These are phyloP conservation scores for Ogataea corticis DNA, from an alignment of 805 yeast species.

Conservation along the genomic window DNA sequence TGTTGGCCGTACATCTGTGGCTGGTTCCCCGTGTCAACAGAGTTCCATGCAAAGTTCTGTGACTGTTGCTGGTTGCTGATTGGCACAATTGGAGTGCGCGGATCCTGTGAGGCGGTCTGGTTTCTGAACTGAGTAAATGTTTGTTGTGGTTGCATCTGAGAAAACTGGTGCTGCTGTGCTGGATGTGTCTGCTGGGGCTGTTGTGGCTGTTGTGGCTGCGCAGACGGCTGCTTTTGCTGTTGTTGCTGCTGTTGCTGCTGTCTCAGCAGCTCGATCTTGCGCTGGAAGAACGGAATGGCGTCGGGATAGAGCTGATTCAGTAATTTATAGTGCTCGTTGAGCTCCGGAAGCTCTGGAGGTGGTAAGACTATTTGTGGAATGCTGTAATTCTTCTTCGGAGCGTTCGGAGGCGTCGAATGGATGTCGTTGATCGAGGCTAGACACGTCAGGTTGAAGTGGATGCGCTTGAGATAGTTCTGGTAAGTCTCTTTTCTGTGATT, in stretches of 20 bases:
- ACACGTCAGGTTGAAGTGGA: conserved; percentile 38
- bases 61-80: conserved; percentile 10
- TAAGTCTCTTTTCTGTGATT: conserved; percentile 31
- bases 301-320: conserved; percentile 50
- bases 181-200: conserved; percentile 11
- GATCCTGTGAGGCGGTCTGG: conserved; percentile 16
- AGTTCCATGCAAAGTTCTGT: conserved; percentile 14
- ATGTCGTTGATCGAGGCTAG: conserved; percentile 39
- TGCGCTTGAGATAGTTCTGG: conserved; percentile 37
- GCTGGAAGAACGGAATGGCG: conserved; percentile 37
- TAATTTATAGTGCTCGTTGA: conserved; percentile 43
- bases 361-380: conserved; percentile 53
- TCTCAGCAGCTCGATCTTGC: conserved; percentile 27
- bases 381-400: conserved; percentile 30
- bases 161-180: conserved; percentile 9
- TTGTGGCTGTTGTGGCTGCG: conserved; percentile 7
- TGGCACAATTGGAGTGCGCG: conserved; percentile 7
- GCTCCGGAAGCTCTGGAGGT: conserved; percentile 57
- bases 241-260: conserved; percentile 29
- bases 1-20: conserved; percentile 1
- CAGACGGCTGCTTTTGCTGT: conserved; percentile 10
- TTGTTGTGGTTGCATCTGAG: conserved; percentile 13
- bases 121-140: conserved; percentile 19
- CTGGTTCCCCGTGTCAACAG: conserved; percentile 4
- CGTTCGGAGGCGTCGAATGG: conserved; percentile 31